Evolutionary conservation across 1,139 yeast genomes (phyloP), one percentile per base, ranked within the genome.

Genomic region (Yamadazyma aaseri): DNA sequence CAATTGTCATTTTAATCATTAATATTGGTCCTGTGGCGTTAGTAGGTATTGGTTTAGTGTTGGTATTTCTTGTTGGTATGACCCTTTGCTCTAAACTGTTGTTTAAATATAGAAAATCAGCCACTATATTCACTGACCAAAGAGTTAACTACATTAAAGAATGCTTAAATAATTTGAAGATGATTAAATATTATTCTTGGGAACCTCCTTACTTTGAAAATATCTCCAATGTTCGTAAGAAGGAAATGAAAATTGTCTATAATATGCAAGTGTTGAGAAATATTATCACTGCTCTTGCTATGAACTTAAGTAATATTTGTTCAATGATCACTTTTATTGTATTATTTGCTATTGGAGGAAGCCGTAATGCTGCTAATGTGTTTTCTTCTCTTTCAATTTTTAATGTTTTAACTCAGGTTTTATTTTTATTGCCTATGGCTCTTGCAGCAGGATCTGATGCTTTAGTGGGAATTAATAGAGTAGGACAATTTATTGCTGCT

Each of bases 341-440:
- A 1, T 60, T 85, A 46, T 81, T 81, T 47, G 79, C 73, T 26
- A 60, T 79, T 4, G 46, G 53, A 31, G 50, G 53, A n/a, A 31
- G 16, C 6, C 69, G 76, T 41, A 67, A 70, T 40, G 81, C 95
- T 1, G 90, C 89, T 5, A 62, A 73, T 21, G 77, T 87, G n/a
- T 89, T 89, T 53, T 76, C 96, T 1, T 82, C 96, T 9, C 64
- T 90, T 35, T 73, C 94, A 0, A 68, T 86, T 35, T 89, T 87
- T 64, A 80, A 80, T 49, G 73, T 79, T 20, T 64, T 75, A 48
- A 53, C 79, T 4, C 67, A 63, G 38, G 71, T 65, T 35, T 65
- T 73, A 11, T 68, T 86, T 51, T 62, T 86, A 50, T 62, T 86
- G 31, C 96, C 96, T 14, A 65, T 86, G 64, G 82, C 86, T 44